phyloP scores from a whole-genome alignment of 768 basidiomycete species.

The Mycena maculata region DNA sequence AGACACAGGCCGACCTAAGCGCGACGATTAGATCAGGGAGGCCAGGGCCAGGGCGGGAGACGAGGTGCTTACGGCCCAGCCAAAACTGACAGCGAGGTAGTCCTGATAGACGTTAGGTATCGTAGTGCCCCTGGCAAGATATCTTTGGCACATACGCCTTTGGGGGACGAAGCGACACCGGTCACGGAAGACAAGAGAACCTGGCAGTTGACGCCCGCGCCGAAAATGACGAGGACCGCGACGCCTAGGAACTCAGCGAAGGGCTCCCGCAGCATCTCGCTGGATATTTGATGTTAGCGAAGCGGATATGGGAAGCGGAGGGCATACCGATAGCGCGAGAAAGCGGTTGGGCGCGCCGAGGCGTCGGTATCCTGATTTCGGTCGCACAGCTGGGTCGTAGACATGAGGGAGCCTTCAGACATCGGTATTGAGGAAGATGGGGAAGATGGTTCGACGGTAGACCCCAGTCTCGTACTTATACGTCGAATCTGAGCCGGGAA shows the following conservation, averaged over 20 bases:
- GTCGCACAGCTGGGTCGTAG: slow-evolving; percentile 7
- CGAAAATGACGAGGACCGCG: slow-evolving; percentile 58
- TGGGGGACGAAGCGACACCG: slow-evolving; percentile 49
- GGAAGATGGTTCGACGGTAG: background rate
- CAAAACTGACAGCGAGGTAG: slow-evolving; percentile 48
- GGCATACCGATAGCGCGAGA: slow-evolving; percentile 12
- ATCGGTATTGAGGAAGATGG: background rate
- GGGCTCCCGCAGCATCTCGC: slow-evolving; percentile 28
- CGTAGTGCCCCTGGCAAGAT: too few species aligned
- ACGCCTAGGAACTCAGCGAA: slow-evolving; percentile 52
- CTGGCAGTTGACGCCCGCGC: slow-evolving; percentile 58
- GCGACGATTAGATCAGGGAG: background rate
- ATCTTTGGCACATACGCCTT: slow-evolving; percentile 46
- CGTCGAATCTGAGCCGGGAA: background rate
- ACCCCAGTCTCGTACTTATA: background rate
- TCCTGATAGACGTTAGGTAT: slow-evolving; percentile 41
- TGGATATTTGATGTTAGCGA: background rate
- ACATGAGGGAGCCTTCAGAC: slow-evolving; percentile 13
- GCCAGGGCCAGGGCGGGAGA: background rate
- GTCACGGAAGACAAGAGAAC: slow-evolving; percentile 51
- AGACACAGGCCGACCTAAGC: slow-evolving; percentile 46
- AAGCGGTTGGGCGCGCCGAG: background rate
- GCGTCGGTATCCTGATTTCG: background rate
- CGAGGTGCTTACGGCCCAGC: slow-evolving; percentile 47
- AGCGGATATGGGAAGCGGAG: background rate